phyloP scores from a whole-genome alignment of 1,284 basidiomycete genomes.

The Inonotus hispidus region DNA sequence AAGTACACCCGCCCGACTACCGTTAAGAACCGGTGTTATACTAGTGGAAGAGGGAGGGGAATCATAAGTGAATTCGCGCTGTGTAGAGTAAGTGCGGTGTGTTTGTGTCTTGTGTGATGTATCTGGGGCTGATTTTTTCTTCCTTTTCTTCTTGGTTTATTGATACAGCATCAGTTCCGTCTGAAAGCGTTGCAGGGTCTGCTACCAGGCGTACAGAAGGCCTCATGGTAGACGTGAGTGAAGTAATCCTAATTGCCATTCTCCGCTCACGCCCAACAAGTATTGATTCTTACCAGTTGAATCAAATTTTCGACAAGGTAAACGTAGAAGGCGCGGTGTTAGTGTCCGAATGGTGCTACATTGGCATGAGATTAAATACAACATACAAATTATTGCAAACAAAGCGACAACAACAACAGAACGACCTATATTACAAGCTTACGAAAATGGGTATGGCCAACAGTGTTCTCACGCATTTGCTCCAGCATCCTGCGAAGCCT shows the following conservation, averaged over 20 bases:
- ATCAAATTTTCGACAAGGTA: no score
- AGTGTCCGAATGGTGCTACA: not conserved
- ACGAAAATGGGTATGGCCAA: not conserved
- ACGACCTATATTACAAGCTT: not conserved
- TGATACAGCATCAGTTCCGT: slow-evolving; percentile 79
- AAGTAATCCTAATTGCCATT: not conserved
- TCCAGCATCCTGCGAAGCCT: slow-evolving; percentile 20
- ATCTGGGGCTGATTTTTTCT: not conserved
- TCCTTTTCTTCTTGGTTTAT: not conserved
- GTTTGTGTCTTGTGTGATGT: slow-evolving; percentile 2
- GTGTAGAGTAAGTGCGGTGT: slow-evolving; percentile 61
- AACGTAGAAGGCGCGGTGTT: no score
- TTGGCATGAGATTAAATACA: not conserved
- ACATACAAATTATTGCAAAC: not conserved
- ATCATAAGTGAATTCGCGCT: slow-evolving; percentile 87
- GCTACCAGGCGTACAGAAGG: slow-evolving; percentile 83
- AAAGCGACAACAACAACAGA: not conserved
- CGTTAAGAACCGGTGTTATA: slow-evolving; percentile 84
- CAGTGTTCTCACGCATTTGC: slow-evolving; percentile 29
- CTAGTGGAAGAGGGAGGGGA: slow-evolving; percentile 81
- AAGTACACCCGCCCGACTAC: slow-evolving; percentile 77
- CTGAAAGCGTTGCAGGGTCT: slow-evolving; percentile 74
- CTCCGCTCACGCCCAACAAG: not conserved
- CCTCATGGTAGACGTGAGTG: slow-evolving; percentile 65
- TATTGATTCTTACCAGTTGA: not conserved